A percentile compares a stretch with the other conserved stretches of the same genome.
These are phyloP conservation scores for Lentinula lateritia DNA, from an alignment of 768 basidiomycete genomes.

Conservation along the genomic window DNA sequence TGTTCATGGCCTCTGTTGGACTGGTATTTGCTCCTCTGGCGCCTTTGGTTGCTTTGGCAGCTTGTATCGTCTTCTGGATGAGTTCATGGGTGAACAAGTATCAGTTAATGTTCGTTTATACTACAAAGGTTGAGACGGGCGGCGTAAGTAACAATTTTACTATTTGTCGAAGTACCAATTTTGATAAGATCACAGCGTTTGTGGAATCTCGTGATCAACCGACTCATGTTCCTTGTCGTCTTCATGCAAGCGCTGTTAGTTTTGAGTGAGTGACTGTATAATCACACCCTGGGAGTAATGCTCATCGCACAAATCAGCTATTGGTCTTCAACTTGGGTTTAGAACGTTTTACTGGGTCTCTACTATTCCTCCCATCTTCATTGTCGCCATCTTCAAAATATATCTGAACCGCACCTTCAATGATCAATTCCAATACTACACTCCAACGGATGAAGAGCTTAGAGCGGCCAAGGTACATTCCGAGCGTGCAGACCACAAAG, in stretches of 20 bases:
- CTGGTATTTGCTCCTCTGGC: conserved; percentile 93
- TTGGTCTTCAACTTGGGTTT: conserved; percentile 76
- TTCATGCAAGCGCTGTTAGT: conserved; percentile 87
- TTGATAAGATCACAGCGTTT: conserved; percentile 50
- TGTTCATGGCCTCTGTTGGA: conserved; percentile 92
- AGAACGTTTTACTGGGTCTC: conserved; percentile 75
- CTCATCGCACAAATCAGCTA: conserved; percentile 41
- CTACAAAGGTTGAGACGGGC: conserved; percentile 87
- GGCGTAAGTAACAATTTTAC: conserved; percentile 53
- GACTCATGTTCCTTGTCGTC: conserved; percentile 69
- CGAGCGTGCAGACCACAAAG: conserved; percentile 63
- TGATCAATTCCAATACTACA: conserved; percentile 72
- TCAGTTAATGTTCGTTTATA: conserved; percentile 91
- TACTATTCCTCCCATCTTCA: conserved; percentile 80
- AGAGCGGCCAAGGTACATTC: conserved; percentile 71
- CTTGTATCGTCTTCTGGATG: conserved; percentile 82
- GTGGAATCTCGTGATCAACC: conserved; percentile 93
- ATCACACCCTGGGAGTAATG: conserved; percentile 8
- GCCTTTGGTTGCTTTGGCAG: conserved; percentile 81
- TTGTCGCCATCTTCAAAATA: conserved; percentile 78
- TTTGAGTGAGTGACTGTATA: conserved; percentile 59
- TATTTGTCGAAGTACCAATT: not conserved
- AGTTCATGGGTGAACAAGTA: conserved; percentile 92
- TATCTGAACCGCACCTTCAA: conserved; percentile 70
- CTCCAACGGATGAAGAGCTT: conserved; percentile 77